Evolutionary conservation across 352 stramenopile species (phyloP), one percentile per base, ranked within the genome.

Genomic region (Pythium volutum): DNA sequence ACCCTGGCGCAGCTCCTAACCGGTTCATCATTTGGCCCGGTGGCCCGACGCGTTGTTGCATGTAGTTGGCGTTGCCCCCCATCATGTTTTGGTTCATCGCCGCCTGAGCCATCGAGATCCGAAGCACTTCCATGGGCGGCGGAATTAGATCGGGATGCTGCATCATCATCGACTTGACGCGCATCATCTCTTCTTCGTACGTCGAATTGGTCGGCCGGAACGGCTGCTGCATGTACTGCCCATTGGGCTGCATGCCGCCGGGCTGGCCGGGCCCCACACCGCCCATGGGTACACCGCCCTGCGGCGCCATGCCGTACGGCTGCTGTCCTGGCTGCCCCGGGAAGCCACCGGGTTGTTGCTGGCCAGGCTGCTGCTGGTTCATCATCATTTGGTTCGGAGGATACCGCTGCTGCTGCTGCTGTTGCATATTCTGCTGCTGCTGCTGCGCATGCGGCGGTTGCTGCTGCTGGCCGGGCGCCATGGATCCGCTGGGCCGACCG

Each of bases 111-210:
- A 91, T 91, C 3, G 80, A 89, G 50, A 94, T 92, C 22, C 83
- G 87, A 34, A 95, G 70, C 33, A 95, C 84, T 57, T 95, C 87
- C 81, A 91, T 88, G 31, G 87, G 87, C 14, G 87, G 87, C 6
- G 87, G 83, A 53, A 95, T 95, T 62, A 93, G 62, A 58, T 95
- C 87, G 2, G 81, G 80, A 48, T 95, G 87, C 64, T 92, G 82
- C 76, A 89, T 90, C 76, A 94, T 90, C 87, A 93, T 93, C 39
- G 84, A 86, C 70, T 93, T 93, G 38, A 95, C 81, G 20, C 86
- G 76, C 59, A 87, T 84, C 64, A 93, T 89, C 62, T 95, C 87
- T 62, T 95, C 84, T 54, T 94, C 87, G 56, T 93, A 95, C 10
- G 77, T 85, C 25, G 84, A 88, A 9, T 73, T 84, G 8, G 73